phyloP scores from a whole-genome alignment of 129 eudicot species.

The Artemisia argyi region DNA sequence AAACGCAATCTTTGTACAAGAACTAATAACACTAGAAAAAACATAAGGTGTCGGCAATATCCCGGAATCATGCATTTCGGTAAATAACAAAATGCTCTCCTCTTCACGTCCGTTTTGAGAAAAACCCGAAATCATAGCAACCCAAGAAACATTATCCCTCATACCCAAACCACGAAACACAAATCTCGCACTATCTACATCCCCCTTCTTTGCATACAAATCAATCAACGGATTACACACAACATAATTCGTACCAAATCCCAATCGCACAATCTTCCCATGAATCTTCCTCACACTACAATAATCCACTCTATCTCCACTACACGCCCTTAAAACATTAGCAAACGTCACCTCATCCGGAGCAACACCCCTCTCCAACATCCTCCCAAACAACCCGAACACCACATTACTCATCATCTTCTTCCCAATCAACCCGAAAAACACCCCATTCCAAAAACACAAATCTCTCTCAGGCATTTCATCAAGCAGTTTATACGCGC shows the following conservation, averaged over 20 bases:
- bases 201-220: conserved; percentile 68
- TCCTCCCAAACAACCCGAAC: conserved; percentile 43
- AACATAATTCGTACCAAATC: conserved; percentile 44
- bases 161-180: conserved; percentile 46
- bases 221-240: conserved; percentile 74
- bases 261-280: conserved; percentile 47
- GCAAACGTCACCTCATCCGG: conserved; percentile 59
- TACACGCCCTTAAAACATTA: conserved; percentile 47
- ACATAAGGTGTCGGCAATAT: conserved; percentile 75
- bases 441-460: conserved; percentile 54
- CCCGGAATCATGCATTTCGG: conserved; percentile 65
- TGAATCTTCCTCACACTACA: conserved; percentile 53
- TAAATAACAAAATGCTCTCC: conserved; percentile 63
- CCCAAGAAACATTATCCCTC: conserved; percentile 88
- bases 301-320: conserved; percentile 34
- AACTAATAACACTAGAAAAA: conserved; percentile 80
- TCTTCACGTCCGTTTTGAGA: conserved; percentile 61
- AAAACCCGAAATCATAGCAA: conserved; percentile 92
- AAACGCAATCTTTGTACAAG: conserved; percentile 64
- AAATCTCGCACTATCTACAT: conserved; percentile 47
- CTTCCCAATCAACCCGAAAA: conserved; percentile 38
- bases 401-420: conserved; percentile 30
- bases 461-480: conserved; percentile 50
- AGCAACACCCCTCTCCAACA: conserved; percentile 35
- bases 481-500: conserved; percentile 51